A percentile compares a stretch with the other conserved stretches of the same genome.
Conservation (phyloP, 2,329 filamentous ascomycete genomes). For the Trichoderma sp. region DNA sequence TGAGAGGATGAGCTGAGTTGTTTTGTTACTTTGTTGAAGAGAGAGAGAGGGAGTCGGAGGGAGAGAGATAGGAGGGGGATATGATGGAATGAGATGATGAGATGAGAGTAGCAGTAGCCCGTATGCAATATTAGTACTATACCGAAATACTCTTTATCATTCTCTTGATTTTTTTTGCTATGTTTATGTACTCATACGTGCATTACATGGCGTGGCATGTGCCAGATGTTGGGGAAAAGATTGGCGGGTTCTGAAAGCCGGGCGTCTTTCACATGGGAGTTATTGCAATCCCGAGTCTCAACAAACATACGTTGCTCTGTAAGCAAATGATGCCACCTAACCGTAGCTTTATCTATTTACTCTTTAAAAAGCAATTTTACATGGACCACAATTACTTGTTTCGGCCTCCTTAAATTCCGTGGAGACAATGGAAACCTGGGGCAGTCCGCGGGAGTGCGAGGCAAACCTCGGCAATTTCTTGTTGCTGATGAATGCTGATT, state of each 20-base stretch:
- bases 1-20: neutral
- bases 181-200: neutral
- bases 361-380: neutral
- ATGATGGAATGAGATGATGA: neutral
- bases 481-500: neutral
- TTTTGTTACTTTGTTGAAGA: neutral
- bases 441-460: neutral
- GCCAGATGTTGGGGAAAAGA: neutral
- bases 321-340: neutral
- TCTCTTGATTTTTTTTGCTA: neutral
- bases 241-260: neutral
- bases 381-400: neutral
- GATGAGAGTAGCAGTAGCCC: neutral
- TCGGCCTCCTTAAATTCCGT: neutral
- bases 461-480: neutral
- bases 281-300: neutral
- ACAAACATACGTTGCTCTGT: neutral
- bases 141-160: neutral
- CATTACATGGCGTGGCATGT: neutral
- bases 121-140: slow-evolving; percentile 18
- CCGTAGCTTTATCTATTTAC: neutral
- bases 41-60: neutral
- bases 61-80: neutral
- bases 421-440: neutral
- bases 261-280: neutral